Base-by-base conservation (phyloP, 192 early-diverging fungal genomes). In the Hyaloraphidium curvatum region DNA sequence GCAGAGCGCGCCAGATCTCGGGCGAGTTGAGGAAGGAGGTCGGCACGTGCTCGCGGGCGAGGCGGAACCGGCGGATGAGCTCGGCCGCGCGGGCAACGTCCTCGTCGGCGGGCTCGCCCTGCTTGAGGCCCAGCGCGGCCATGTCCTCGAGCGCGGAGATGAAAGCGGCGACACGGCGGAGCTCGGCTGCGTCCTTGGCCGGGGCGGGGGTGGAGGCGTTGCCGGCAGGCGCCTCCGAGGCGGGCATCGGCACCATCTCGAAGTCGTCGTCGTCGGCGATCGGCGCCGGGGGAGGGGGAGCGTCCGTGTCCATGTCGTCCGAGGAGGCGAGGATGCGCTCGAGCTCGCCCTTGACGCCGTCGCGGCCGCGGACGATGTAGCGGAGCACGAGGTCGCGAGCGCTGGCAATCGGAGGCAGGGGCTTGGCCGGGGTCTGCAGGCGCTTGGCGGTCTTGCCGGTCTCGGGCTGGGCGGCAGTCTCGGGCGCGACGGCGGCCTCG, bases 41-140 rank as follows among this genome's bases (percentile, higher is more conserved):
- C 39, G 53, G 53, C 27, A 60, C 27, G 55, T 60, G 59, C 56
- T 60, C 59, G 23, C 59, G 39, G n/a, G 59, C 59, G 14, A 60
- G 48, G 1, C 31, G 39, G 55, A 51, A 37, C n/a, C 9, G 2
- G 17, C 29, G 26, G 29, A 60, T 58, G 16, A 29, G 11, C 48
- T 59, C n/a, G 11, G 29, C 55, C 33, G n/a, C 33, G 9, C n/a
- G 7, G 40, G 31, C 41, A 22, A 53, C 56, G 29, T 14, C 35
- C 22, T 59, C 56, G 23, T 16, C 56, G 23, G 52, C n/a, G 33
- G 33, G 9, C 9, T n/a, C n/a, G n/a, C n/a, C n/a, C n/a, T n/a
- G n/a, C n/a, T n/a, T n/a, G n/a, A n/a, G n/a, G n/a, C n/a, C n/a
- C n/a, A n/a, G n/a, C n/a, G n/a, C 9, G 9, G 33, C n/a, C 9